Evolutionary conservation across 2,329 filamentous ascomycete genomes (phyloP).

Genomic region (Arthrobotrys entomopaga): DNA sequence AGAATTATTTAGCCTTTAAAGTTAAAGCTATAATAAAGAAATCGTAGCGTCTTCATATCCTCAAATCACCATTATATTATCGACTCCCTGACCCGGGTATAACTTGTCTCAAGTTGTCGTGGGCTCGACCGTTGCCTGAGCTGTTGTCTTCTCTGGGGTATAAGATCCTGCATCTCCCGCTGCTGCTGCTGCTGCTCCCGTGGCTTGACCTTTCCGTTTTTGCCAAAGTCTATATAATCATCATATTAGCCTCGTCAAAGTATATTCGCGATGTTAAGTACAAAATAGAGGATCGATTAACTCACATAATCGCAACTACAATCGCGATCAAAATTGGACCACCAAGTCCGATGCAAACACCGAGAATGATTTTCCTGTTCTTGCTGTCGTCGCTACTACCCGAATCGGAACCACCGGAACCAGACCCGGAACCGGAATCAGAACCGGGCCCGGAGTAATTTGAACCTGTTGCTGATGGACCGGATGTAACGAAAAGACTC

Average conservation of each 20-base stretch:
- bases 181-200: neutral
- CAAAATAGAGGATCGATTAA: neutral
- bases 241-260: neutral
- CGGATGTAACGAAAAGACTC: constrained; percentile 62
- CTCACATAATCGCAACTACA: neutral
- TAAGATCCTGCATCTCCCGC: neutral
- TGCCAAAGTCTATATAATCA: neutral
- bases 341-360: constrained; percentile 65
- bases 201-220: neutral
- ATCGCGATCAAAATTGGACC: constrained; percentile 55
- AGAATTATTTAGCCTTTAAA: too few species aligned
- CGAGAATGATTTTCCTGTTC: constrained; percentile 64
- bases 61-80: too few species aligned
- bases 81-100: too few species aligned
- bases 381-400: constrained; percentile 57
- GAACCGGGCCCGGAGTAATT: constrained; percentile 55
- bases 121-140: too few species aligned
- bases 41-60: too few species aligned
- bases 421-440: constrained; percentile 59
- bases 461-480: constrained; percentile 65
- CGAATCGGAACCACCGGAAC: constrained; percentile 28
- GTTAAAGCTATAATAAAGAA: too few species aligned
- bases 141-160: neutral
- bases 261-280: neutral
- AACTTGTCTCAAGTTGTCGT: too few species aligned